Evolutionary conservation across 2,329 filamentous ascomycete genomes (phyloP).

Genomic region (Fusarium tuaranense): DNA sequence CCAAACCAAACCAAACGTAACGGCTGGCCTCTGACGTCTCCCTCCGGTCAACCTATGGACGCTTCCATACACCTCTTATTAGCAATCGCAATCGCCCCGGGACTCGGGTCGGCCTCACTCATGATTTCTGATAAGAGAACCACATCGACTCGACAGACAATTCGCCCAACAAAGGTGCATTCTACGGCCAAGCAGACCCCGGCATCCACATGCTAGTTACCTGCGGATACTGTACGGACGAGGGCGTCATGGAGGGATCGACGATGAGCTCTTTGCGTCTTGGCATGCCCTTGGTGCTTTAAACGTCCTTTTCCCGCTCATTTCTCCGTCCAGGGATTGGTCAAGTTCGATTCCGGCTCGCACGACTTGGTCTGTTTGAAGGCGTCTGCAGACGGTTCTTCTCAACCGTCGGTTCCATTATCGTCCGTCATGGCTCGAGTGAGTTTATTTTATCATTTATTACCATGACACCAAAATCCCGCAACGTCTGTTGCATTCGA

Average conservation of each 20-base stretch:
- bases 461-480: conserved; percentile 28
- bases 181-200: conserved; percentile 25
- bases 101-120: conserved; percentile 2
- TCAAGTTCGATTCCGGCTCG: background rate
- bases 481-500: conserved; percentile 14
- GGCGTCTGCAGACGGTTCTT: conserved; percentile 1
- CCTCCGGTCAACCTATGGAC: background rate
- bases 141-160: conserved; percentile 23
- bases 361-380: background rate
- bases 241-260: conserved; percentile 38
- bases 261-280: conserved; percentile 32
- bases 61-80: background rate
- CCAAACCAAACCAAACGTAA: background rate
- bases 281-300: conserved; percentile 22
- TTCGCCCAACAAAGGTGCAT: conserved; percentile 31
- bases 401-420: conserved; percentile 6
- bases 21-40: background rate
- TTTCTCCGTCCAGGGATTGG: conserved; percentile 26
- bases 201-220: conserved; percentile 34
- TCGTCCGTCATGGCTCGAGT: conserved; percentile 1
- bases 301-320: conserved; percentile 17
- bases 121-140: conserved; percentile 34
- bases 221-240: conserved; percentile 1
- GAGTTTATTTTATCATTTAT: conserved; percentile 3
- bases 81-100: background rate